Evolutionary conservation across 2,329 filamentous ascomycete genomes (phyloP).

Genomic region (Chaetomium sp.): DNA sequence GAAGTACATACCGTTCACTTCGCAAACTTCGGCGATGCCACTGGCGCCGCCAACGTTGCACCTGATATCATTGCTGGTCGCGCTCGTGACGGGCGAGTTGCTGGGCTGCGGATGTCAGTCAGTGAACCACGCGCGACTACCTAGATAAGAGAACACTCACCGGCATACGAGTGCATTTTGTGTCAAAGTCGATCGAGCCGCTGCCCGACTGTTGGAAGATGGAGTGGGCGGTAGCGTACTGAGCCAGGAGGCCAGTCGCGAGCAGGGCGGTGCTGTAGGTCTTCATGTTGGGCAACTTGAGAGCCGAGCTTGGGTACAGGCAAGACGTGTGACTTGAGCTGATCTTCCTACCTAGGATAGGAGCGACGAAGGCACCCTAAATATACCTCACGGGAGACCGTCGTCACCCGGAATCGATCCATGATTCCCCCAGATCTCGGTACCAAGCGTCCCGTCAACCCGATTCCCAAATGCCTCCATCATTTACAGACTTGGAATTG

Average conservation of each 20-base stretch:
- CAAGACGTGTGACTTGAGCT: background rate
- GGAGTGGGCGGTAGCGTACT: constrained; percentile 26
- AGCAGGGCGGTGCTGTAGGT: constrained; percentile 18
- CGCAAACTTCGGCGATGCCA: constrained; percentile 39
- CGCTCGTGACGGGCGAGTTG: constrained; percentile 53
- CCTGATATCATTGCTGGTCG: constrained; percentile 44
- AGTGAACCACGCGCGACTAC: background rate
- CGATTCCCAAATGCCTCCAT: constrained; percentile 1
- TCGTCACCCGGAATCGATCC: no score
- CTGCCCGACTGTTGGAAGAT: constrained; percentile 30
- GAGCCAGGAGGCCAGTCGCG: constrained; percentile 25
- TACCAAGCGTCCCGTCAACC: background rate
- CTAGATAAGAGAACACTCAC: constrained; percentile 17
- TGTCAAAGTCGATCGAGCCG: constrained; percentile 27
- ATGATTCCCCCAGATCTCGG: constrained; percentile 7
- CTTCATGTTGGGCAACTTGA: constrained; percentile 26
- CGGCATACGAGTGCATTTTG: constrained; percentile 30
- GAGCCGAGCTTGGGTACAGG: background rate
- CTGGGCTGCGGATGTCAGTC: constrained; percentile 23
- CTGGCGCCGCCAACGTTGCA: constrained; percentile 47
- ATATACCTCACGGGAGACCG: background rate
- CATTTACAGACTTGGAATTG: background rate
- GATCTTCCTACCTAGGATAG: background rate
- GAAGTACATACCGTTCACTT: constrained; percentile 31
- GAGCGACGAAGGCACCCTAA: background rate